Conservation (phyloP, 805 yeast genomes). For the Metschnikowia noctiluminum region DNA sequence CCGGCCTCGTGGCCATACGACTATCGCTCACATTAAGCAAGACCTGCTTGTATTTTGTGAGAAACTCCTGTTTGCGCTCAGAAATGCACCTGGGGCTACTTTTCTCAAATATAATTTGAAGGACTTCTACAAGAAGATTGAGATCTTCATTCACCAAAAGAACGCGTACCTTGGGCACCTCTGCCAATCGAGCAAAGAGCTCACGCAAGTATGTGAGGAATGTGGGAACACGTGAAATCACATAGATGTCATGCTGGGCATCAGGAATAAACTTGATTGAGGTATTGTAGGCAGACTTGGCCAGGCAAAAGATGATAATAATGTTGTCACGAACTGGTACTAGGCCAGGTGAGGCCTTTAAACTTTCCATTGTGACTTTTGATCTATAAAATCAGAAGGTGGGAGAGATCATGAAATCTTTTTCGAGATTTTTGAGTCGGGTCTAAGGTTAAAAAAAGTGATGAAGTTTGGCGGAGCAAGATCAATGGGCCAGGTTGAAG, state of each 20-base stretch:
- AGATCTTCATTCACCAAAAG: conserved; percentile 11
- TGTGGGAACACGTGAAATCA: conserved; percentile 6
- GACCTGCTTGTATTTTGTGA: conserved; percentile 4
- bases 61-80: neutral
- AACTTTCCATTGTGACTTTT: neutral
- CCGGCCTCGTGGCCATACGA: neutral
- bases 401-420: too few relatives aligned
- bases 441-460: too few relatives aligned
- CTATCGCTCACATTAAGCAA: conserved; percentile 7
- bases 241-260: conserved; percentile 12
- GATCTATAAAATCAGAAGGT: too few relatives aligned
- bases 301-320: conserved; percentile 14
- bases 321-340: conserved; percentile 4
- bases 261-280: conserved; percentile 9
- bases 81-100: neutral
- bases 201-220: conserved; percentile 8
- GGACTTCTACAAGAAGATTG: conserved; percentile 8
- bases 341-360: neutral
- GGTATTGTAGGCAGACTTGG: neutral
- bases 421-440: too few relatives aligned
- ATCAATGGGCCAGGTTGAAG: too few relatives aligned
- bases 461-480: too few relatives aligned
- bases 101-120: conserved; percentile 1
- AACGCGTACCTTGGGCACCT: conserved; percentile 5
- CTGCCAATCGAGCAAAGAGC: conserved; percentile 4